phyloP scores from a whole-genome alignment of 2,329 filamentous ascomycete species.

The Aspergillus carbonarius region DNA sequence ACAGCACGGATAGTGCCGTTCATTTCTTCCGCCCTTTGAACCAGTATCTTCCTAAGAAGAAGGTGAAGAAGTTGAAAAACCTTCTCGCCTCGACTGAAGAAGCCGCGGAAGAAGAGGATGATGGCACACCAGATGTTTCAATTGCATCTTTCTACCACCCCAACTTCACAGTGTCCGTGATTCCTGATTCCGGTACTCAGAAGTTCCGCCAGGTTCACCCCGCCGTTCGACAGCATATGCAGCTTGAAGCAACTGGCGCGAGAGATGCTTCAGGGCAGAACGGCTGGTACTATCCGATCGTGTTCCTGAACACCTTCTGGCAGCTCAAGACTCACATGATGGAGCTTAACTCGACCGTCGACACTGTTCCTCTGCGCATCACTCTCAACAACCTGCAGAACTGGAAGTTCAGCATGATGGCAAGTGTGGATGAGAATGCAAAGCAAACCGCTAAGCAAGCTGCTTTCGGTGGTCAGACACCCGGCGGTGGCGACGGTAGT shows the following conservation, averaged over 20 bases:
- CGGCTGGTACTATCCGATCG: constrained; percentile 87
- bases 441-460: constrained; percentile 79
- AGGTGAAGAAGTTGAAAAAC: constrained; percentile 81
- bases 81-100: constrained; percentile 62
- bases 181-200: constrained; percentile 74
- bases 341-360: constrained; percentile 85
- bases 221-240: constrained; percentile 73
- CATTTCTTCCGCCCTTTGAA: constrained; percentile 84
- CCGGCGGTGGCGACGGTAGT: constrained; percentile 80
- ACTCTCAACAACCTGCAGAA: constrained; percentile 76
- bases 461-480: constrained; percentile 68
- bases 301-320: constrained; percentile 97
- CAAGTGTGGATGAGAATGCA: constrained; percentile 81
- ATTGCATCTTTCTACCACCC: constrained; percentile 90
- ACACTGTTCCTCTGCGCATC: constrained; percentile 76
- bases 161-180: constrained; percentile 84
- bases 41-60: constrained; percentile 89
- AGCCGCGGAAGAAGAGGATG: constrained; percentile 50
- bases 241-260: constrained; percentile 75
- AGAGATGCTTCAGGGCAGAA: constrained; percentile 83
- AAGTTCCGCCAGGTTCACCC: constrained; percentile 67
- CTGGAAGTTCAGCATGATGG: constrained; percentile 88
- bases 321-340: constrained; percentile 90
- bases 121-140: constrained; percentile 61
- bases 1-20: constrained; percentile 73